A percentile compares a stretch with the other conserved stretches of the same genome.
These are phyloP conservation scores for Claviceps maximensis DNA, from an alignment of 2,329 filamentous ascomycete genomes.

Conservation along the genomic window DNA sequence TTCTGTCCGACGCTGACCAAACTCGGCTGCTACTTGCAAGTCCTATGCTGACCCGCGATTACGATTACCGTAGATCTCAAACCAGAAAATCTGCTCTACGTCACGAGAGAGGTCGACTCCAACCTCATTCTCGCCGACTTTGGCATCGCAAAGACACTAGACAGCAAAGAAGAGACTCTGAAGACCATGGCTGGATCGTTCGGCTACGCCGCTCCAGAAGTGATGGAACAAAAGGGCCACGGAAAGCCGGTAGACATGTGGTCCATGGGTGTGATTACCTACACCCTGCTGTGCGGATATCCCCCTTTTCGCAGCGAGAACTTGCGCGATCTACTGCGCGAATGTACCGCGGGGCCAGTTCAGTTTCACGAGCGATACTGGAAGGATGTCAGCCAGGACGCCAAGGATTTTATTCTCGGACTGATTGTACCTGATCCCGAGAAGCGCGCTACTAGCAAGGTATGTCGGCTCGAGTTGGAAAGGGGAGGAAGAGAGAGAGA, in stretches of 20 bases:
- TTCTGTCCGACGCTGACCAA: slow-evolving; percentile 6
- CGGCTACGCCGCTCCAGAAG: slow-evolving; percentile 92
- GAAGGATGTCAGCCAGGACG: slow-evolving; percentile 91
- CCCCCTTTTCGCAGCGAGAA: slow-evolving; percentile 96
- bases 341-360: slow-evolving; percentile 72
- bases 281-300: slow-evolving; percentile 94
- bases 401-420: slow-evolving; percentile 81
- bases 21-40: neutral
- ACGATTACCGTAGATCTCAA: slow-evolving; percentile 61
- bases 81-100: slow-evolving; percentile 92
- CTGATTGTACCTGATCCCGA: slow-evolving; percentile 69
- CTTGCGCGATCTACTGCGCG: slow-evolving; percentile 82
- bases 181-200: slow-evolving; percentile 99
- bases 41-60: neutral
- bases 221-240: slow-evolving; percentile 95
- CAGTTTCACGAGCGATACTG: slow-evolving; percentile 97
- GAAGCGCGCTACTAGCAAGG: slow-evolving; percentile 64
- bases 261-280: slow-evolving; percentile 97
- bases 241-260: slow-evolving; percentile 99
- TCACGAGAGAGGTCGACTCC: slow-evolving; percentile 63
- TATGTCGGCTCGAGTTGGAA: slow-evolving; percentile 25
- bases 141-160: slow-evolving; percentile 96
- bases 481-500: neutral
- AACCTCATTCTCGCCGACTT: slow-evolving; percentile 92
- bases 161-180: slow-evolving; percentile 77